Evolutionary conservation across 306 rosid species (phyloP).

Genomic region (Quercus dentata): DNA sequence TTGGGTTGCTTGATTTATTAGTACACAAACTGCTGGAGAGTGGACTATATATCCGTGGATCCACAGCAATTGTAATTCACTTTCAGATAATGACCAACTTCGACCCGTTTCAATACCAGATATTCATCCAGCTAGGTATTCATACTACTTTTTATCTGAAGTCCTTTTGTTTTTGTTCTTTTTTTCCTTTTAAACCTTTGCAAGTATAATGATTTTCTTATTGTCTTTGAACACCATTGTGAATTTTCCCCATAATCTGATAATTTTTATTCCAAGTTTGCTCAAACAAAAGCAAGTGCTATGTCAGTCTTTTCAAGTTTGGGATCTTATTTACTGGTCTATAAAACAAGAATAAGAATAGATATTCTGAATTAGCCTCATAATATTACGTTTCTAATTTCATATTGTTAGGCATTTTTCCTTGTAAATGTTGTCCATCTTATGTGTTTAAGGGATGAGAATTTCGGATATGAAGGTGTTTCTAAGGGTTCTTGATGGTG

Average conservation of each 20-base stretch:
- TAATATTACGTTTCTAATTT: neutral
- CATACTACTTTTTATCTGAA: neutral
- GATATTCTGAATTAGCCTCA: neutral
- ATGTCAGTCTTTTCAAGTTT: neutral
- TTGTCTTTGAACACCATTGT: neutral
- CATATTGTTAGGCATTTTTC: neutral
- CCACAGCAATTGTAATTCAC: slow-evolving; percentile 87
- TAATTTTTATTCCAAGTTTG: neutral
- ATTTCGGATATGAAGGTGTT: too few relatives aligned
- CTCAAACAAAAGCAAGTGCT: neutral
- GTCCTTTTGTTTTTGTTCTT: neutral
- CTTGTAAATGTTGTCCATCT: neutral
- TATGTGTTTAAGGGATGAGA: too few relatives aligned
- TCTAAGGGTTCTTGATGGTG: too few relatives aligned
- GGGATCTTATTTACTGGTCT: neutral
- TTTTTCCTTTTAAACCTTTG: neutral
- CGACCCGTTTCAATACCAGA: slow-evolving; percentile 86
- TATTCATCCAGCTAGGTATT: slow-evolving; percentile 94
- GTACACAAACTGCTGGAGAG: slow-evolving; percentile 64
- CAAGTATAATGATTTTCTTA: neutral
- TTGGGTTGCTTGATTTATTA: slow-evolving; percentile 33
- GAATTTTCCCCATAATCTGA: neutral
- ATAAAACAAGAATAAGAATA: neutral
- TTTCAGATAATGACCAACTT: slow-evolving; percentile 83
- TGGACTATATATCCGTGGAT: slow-evolving; percentile 95